A percentile compares a stretch with the other conserved stretches of the same genome.
Evolutionary conservation across 2,329 filamentous ascomycete genomes (phyloP).

Genomic region (Sclerotinia borealis): DNA sequence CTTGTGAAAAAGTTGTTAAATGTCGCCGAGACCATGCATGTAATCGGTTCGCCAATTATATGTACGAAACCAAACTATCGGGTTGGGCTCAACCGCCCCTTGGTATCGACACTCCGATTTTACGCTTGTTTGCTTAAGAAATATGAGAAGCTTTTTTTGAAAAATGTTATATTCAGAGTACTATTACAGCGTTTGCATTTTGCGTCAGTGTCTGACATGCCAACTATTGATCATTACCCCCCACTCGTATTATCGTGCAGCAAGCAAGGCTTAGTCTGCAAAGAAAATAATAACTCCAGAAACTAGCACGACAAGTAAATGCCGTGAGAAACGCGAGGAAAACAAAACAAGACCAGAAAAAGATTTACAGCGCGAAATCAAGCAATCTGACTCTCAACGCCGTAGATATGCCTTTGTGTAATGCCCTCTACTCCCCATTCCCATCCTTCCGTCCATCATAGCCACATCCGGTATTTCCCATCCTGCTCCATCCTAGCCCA

Average conservation of each 20-base stretch:
- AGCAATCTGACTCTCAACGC: slow-evolving; percentile 2
- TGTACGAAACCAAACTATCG: not conserved
- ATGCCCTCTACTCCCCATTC: slow-evolving; percentile 2
- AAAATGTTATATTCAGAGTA: not conserved
- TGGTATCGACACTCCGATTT: not conserved
- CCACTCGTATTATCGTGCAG: not conserved
- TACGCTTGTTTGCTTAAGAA: not conserved
- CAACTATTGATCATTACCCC: not conserved
- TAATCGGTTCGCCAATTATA: not conserved
- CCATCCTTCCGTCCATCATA: not conserved
- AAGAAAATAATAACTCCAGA: not conserved
- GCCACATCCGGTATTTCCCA: slow-evolving; percentile 7
- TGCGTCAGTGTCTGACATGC: not conserved
- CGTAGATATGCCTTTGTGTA: slow-evolving; percentile 2
- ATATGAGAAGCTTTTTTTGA: not conserved
- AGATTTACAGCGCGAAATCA: not conserved
- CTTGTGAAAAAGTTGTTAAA: not conserved
- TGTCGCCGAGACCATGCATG: not conserved
- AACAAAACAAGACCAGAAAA: not conserved
- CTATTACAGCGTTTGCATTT: slow-evolving; percentile 6
- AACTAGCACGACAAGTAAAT: slow-evolving; percentile 2
- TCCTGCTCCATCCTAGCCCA: not conserved
- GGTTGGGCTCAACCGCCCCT: not conserved
- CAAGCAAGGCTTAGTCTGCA: not conserved
- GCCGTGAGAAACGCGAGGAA: not conserved